phyloP scores from a whole-genome alignment of 169 alveolate genomes.

The Besnoitia besnoiti region DNA sequence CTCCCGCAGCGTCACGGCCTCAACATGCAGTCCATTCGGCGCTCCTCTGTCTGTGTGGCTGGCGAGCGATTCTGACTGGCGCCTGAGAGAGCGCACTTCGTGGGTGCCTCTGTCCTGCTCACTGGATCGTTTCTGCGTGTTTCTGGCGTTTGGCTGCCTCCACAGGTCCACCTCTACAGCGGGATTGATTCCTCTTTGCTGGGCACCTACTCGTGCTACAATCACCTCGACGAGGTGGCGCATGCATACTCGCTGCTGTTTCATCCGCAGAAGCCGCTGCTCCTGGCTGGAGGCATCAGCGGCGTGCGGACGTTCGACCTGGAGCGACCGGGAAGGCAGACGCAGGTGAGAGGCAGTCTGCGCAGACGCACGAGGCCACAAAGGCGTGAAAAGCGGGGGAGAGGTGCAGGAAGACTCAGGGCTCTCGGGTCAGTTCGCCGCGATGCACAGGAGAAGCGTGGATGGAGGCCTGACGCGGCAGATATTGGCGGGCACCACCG shows the following conservation, averaged over 20 bases:
- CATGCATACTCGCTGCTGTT: conserved; percentile 5
- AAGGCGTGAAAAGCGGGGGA: background rate
- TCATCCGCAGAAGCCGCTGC: conserved; percentile 14
- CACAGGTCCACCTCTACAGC: conserved; percentile 21
- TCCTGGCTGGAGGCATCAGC: conserved; percentile 23
- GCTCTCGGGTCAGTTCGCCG: no score
- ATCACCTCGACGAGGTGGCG: conserved; percentile 18
- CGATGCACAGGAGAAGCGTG: no score
- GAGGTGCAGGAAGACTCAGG: no score
- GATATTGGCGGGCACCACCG: no score
- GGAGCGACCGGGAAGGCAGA: conserved; percentile 31
- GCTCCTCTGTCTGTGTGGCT: no score
- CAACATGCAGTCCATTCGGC: no score
- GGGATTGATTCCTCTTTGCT: conserved; percentile 17
- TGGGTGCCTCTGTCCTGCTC: background rate
- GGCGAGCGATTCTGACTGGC: no score
- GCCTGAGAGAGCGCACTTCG: no score
- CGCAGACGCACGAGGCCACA: background rate
- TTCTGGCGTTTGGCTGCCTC: background rate
- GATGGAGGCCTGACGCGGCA: no score
- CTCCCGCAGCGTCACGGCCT: no score
- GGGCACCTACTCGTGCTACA: conserved; percentile 24
- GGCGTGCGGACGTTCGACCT: conserved; percentile 17
- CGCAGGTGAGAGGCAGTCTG: background rate
- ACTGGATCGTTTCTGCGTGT: background rate